Evolutionary conservation across 305 asterid genomes (phyloP), one percentile per base, ranked within the genome.

Genomic region (Fraxinus latifolia): DNA sequence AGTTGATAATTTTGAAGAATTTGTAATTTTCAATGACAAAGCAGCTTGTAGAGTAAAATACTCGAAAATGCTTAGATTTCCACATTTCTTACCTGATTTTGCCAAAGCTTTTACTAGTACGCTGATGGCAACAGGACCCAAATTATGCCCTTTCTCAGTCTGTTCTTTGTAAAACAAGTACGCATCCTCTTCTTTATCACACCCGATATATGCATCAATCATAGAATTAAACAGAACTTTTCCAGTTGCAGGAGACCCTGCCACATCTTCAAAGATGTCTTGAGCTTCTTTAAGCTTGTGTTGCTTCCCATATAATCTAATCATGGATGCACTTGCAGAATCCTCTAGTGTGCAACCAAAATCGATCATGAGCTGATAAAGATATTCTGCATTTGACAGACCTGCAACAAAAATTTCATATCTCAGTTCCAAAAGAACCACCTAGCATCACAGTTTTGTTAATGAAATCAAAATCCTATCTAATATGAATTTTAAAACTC

Each of bases 81-180:
- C 60, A 82, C 17, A 81, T 75, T 79, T 80, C 91, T 86, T 90
- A 95, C 99, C 97, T 68, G 88, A 85, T 79, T 84, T 85, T 44
- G 91, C 74, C 90, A 95, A 83, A 53, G 96, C 91, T 85, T 93
- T 95, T 88, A 95, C 97, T 19, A 95, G 97, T 84, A 90, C 84
- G 91, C 99, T 95, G 86, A 94, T 85, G 60, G 97, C 91, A 84
- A 95, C 91, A 39, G 98, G 91, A 82, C 91, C 97, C 25, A 93
- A 84, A 70, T 83, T 83, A 80, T 87, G 89, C 75, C 93, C 97
- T 89, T 89, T 89, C 81, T 78, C 81, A 77, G 85, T 83, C 80
- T 85, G 94, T 85, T 95, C 91, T 87, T 83, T 93, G 85, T 89
- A 94, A 85, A 95, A 90, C 84, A 88, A 65, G 86, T 88, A 92